Evolutionary conservation across 2,329 filamentous ascomycete genomes (phyloP).

Genomic region (Epichloe gansuensis): DNA sequence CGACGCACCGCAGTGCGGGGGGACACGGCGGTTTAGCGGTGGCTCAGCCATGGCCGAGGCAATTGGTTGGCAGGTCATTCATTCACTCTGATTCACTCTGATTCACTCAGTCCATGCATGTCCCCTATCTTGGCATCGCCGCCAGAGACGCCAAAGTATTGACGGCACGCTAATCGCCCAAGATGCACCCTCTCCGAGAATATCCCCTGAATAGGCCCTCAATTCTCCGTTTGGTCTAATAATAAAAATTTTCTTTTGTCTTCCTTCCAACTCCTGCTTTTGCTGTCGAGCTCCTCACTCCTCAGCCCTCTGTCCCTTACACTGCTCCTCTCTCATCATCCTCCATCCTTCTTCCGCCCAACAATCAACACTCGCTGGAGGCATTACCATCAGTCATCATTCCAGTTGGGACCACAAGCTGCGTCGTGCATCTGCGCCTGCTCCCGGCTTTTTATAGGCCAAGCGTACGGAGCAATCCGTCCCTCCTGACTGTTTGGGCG

Average conservation of each 20-base stretch:
- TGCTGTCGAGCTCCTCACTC: neutral
- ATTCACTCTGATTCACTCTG: no score
- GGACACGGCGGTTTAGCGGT: no score
- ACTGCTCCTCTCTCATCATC: no score
- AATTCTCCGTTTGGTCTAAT: neutral
- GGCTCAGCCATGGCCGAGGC: no score
- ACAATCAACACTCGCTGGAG: neutral
- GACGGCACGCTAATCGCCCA: neutral
- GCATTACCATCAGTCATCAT: neutral
- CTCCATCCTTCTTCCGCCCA: neutral
- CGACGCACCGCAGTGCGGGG: no score
- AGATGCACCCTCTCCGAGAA: constrained; percentile 1
- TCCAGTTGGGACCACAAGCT: neutral
- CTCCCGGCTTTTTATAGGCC: neutral
- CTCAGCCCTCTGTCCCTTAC: neutral
- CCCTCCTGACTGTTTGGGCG: neutral
- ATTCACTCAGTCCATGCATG: no score
- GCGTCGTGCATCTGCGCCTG: neutral
- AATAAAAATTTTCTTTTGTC: neutral
- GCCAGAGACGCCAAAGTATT: neutral
- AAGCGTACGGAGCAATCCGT: neutral
- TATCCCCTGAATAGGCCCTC: constrained; percentile 2
- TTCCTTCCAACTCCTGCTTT: neutral
- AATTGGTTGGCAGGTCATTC: no score
- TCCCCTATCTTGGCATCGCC: no score